Base-by-base conservation (phyloP, 176 grass and related monocot species). In the Ananas comosus region DNA sequence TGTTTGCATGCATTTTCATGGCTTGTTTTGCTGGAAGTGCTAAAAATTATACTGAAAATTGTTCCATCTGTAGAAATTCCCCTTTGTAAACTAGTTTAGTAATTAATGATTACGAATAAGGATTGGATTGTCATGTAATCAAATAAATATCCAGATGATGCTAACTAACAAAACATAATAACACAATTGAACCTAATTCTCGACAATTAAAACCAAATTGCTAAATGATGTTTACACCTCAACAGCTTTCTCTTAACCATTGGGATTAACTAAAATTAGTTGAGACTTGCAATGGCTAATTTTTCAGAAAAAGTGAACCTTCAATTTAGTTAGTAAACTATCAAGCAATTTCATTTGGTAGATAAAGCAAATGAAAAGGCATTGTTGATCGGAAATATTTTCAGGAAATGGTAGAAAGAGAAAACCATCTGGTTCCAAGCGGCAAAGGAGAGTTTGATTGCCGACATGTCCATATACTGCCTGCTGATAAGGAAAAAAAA, bases 301-400 rank as follows among this genome's bases (percentile, higher is more conserved):
- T 42, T 42, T 42, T 42, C 33, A 7, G 21, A 61, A 61, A 21
- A 7, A 61, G 21, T 61, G 17, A 61, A 10, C 56, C 21, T 61
- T 61, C 56, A 21, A 61, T 22, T n/a, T 10, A 61, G 56, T 18
- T 61, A 61, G 53, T 61, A 61, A 61, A 61, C 21, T n/a, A 61
- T 16, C 56, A 10, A 19, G 56, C 56, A 61, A 21, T 61, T 61
- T 61, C 56, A 61, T 61, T 22, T 61, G 9, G 56, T 8, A 61
- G 56, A 61, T 18, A 59, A 59, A 59, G 19, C n/a, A 17, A 59
- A 59, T 59, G 56, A 59, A 58, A 59, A 61, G 9, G 56, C 56
- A 16, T 61, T 61, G 6, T 61, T 19, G 21, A 22, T 18, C 21
- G 10, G 16, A 61, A 18, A 2, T 19, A 18, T 22, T 61, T 16